phyloP scores from a whole-genome alignment of 2,329 filamentous ascomycete species.

The Drechslerella stenobrocha region DNA sequence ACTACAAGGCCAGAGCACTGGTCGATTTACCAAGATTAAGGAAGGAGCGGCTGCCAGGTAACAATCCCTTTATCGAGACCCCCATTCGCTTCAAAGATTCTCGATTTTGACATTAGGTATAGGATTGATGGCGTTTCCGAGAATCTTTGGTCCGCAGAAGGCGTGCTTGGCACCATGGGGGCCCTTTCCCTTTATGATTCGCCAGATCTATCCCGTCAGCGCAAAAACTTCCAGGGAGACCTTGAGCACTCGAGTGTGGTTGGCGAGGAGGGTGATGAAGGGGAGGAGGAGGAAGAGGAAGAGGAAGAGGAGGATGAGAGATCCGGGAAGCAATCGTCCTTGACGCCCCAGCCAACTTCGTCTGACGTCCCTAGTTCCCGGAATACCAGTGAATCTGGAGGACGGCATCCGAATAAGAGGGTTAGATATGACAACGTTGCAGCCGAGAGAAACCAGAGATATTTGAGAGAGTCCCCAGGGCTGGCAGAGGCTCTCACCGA shows the following conservation, averaged over 20 bases:
- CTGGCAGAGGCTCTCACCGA: conserved; percentile 36
- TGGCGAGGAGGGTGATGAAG: conserved; percentile 29
- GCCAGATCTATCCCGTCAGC: conserved; percentile 45
- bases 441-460: conserved; percentile 37
- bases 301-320: conserved; percentile 17
- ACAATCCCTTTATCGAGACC: not conserved
- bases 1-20: conserved; percentile 49
- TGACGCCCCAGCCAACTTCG: conserved; percentile 22
- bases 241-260: conserved; percentile 45
- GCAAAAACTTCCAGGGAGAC: conserved; percentile 51
- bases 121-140: conserved; percentile 53
- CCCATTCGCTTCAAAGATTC: not conserved
- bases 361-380: conserved; percentile 10
- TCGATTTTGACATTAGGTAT: not conserved
- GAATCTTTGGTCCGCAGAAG: conserved; percentile 52
- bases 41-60: conserved; percentile 50
- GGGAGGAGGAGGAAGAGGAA: not conserved
- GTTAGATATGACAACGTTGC: conserved; percentile 34
- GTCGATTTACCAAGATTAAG: conserved; percentile 51
- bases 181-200: conserved; percentile 52
- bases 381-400: conserved; percentile 23
- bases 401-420: conserved; percentile 36
- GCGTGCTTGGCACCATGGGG: conserved; percentile 51
- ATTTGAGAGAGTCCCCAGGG: conserved; percentile 35
- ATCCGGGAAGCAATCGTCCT: conserved; percentile 12